Base-by-base conservation (phyloP, 345 rosid species). In the Arabidopsis suecica region DNA sequence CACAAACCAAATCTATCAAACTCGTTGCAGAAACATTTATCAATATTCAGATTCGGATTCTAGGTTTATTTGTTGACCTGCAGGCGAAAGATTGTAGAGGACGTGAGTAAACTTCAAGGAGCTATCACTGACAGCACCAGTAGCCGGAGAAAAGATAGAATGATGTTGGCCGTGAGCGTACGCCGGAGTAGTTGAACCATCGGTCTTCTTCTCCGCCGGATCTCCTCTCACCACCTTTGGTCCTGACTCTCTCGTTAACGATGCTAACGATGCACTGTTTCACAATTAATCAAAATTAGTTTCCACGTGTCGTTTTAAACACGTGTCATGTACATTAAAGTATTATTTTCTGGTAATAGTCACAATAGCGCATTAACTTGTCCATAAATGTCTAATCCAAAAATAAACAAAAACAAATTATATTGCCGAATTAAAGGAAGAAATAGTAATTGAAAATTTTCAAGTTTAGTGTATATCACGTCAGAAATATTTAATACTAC, bases 31-130 rank as follows among this genome's bases (percentile, higher is more conserved):
- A 14, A 60, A 37, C 41, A 37, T 8, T 34, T 0, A 5, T 34
- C 3, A 25, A 18, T 34, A 13, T 16, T 16, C 20, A 33, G 14
- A 51, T 18, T 25, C 10, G 11, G 44, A 28, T 36, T 28, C 30
- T 11, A 7, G 20, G 36, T 8, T 10, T 36, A 23, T 0, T 9
- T 4, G 7, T 7, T 11, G 77, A 89, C 98, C 98, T 14, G 91
- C 97, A 4, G 98, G 98, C 18, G 97, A 88, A 28, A 94, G 97
- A 75, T 94, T 94, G 87, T 91, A 91, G 71, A 94, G 97, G 45
- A 94, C 82, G 59, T 94, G 98, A 1, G 98, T 94, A 65, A 91
- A 94, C 75, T 95, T 95, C 73, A 95, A 78, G 50, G 94, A 77
- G 75, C 99, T 95, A 74, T 95, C 97, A 60, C 96, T 95, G 78